phyloP scores from a whole-genome alignment of 1,139 yeast genomes.

The Kodamaea sp. region DNA sequence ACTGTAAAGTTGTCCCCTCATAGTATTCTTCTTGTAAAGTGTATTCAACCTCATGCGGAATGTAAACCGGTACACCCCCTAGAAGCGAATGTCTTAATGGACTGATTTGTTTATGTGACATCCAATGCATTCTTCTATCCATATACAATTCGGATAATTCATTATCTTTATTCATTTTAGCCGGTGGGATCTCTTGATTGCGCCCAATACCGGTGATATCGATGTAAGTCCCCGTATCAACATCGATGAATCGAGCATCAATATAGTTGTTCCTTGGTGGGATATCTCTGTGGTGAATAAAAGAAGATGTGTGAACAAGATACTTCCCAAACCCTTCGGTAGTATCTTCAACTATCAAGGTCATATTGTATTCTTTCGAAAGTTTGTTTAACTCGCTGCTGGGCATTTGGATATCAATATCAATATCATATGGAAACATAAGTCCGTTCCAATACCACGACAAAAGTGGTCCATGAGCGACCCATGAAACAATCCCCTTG shows the following conservation, averaged over 20 bases:
- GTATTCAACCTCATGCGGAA: constrained; percentile 34
- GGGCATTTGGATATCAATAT: constrained; percentile 23
- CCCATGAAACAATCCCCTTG: constrained; percentile 29
- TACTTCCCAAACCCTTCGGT: constrained; percentile 25
- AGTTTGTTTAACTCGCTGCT: constrained; percentile 16
- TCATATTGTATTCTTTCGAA: constrained; percentile 17
- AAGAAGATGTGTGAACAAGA: constrained; percentile 25
- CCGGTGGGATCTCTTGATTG: constrained; percentile 17
- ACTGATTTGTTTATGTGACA: constrained; percentile 26
- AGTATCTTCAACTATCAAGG: constrained; percentile 23
- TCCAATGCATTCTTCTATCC: constrained; percentile 39
- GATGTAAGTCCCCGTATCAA: constrained; percentile 27
- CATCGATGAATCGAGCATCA: constrained; percentile 27
- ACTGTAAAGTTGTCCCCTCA: constrained; percentile 24
- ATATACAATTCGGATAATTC: constrained; percentile 25
- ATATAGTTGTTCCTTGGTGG: constrained; percentile 21
- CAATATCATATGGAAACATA: constrained; percentile 21
- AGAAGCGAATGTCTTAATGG: constrained; percentile 32
- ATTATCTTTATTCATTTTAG: constrained; percentile 17
- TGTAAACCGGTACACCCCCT: constrained; percentile 36
- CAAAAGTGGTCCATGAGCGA: constrained; percentile 21
- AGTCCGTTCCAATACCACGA: constrained; percentile 25
- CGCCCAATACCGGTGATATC: constrained; percentile 21
- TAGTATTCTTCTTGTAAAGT: constrained; percentile 32
- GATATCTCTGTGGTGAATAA: constrained; percentile 22